phyloP scores from a whole-genome alignment of 495 filamentous ascomycete species.

The Tuber aestivum region DNA sequence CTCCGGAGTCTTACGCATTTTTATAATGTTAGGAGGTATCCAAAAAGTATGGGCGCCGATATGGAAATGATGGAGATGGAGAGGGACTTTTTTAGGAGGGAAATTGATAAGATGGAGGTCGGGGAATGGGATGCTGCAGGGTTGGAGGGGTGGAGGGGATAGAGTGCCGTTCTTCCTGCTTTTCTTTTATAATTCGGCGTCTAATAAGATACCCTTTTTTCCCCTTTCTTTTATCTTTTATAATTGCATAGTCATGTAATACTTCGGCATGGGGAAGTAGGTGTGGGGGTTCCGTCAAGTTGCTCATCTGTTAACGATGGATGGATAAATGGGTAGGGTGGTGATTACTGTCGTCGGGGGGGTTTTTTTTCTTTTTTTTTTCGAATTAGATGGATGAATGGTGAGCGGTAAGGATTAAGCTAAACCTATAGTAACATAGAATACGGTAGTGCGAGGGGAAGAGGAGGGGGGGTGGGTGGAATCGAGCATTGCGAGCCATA shows the following conservation, averaged over 20 bases:
- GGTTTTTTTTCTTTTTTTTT: too few relatives aligned
- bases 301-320: not conserved
- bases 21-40: slow-evolving; percentile 78
- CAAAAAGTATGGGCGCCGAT: slow-evolving; percentile 70
- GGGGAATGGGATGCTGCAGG: slow-evolving; percentile 46
- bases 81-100: slow-evolving; percentile 80
- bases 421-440: not conserved
- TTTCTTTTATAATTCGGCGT: not conserved
- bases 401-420: not conserved
- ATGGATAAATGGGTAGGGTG: not conserved
- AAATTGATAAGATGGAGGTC: slow-evolving; percentile 74
- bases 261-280: not conserved
- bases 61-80: slow-evolving; percentile 66
- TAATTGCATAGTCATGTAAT: not conserved
- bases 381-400: not conserved
- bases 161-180: not conserved
- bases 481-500: not conserved
- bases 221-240: not conserved
- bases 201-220: not conserved
- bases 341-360: not conserved
- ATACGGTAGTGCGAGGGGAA: not conserved
- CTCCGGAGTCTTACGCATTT: slow-evolving; percentile 81
- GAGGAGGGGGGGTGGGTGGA: too few relatives aligned
- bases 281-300: not conserved
- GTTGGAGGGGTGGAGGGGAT: slow-evolving; percentile 39